phyloP scores from a whole-genome alignment of 208 protist genomes.

The Angomonas desouzai region DNA sequence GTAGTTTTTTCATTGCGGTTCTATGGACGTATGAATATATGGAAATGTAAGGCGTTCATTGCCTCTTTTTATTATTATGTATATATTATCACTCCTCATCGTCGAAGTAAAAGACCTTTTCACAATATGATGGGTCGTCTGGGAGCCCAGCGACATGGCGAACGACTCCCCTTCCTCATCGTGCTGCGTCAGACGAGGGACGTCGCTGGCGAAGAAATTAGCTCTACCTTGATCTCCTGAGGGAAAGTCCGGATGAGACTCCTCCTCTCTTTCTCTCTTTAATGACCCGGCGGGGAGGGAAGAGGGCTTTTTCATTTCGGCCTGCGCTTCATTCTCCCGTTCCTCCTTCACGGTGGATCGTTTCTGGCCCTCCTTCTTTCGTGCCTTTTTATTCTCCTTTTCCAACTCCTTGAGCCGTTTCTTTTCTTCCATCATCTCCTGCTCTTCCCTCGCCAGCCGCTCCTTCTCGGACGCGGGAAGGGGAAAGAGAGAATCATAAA shows the following conservation, averaged over 20 bases:
- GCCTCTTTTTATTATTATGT: too few species aligned
- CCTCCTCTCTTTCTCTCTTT: constrained; percentile 2
- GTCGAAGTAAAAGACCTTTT: neutral
- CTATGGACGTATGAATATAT: too few species aligned
- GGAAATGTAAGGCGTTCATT: too few species aligned
- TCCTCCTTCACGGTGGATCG: neutral
- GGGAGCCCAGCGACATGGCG: neutral
- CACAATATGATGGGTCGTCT: neutral
- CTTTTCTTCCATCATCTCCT: neutral
- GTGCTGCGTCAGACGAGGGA: neutral
- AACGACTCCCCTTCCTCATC: neutral
- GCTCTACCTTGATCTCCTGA: too few species aligned
- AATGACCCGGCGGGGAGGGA: too few species aligned
- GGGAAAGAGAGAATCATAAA: constrained; percentile 19
- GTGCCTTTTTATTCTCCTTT: too few species aligned
- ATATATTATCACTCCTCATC: constrained; percentile 7
- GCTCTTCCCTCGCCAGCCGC: neutral
- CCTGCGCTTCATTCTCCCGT: too few species aligned
- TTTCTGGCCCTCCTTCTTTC: neutral
- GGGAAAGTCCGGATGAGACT: neutral
- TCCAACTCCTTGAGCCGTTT: neutral
- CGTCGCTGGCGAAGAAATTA: neutral
- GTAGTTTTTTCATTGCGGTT: too few species aligned
- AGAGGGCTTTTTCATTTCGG: too few species aligned
- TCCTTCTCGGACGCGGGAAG: neutral